phyloP scores from a whole-genome alignment of 768 basidiomycete genomes.

The Dioszegia crocea region DNA sequence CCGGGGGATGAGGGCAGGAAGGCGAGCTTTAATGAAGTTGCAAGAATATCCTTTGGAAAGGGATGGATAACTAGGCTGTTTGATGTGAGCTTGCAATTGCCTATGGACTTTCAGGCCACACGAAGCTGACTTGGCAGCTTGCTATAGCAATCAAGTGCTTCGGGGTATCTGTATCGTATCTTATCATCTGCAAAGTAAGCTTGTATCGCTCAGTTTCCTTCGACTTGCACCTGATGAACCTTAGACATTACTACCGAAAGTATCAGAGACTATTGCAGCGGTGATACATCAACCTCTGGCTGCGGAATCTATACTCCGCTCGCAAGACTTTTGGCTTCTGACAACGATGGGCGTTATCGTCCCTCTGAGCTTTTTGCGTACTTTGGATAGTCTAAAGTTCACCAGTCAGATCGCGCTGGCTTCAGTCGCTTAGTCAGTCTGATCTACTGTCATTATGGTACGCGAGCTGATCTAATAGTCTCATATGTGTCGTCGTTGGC shows the following conservation, averaged over 20 bases:
- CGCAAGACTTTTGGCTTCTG: slow-evolving; percentile 75
- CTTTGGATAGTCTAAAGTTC: slow-evolving; percentile 77
- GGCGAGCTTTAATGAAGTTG: slow-evolving; percentile 48
- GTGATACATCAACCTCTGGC: slow-evolving; percentile 63
- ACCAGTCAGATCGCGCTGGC: slow-evolving; percentile 88
- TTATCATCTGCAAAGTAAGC: slow-evolving; percentile 49
- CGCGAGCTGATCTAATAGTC: slow-evolving; percentile 19
- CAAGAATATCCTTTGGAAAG: slow-evolving; percentile 78
- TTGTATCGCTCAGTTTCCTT: neutral
- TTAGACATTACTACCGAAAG: slow-evolving; percentile 87
- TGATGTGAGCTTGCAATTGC: slow-evolving; percentile 54
- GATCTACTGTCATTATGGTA: neutral
- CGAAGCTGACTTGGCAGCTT: too few relatives aligned
- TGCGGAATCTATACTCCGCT: slow-evolving; percentile 44
- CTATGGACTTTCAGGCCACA: too few relatives aligned
- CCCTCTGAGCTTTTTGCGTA: slow-evolving; percentile 77
- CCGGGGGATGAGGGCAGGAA: slow-evolving; percentile 39
- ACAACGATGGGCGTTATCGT: slow-evolving; percentile 66
- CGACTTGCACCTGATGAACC: slow-evolving; percentile 68
- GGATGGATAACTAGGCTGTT: slow-evolving; percentile 55
- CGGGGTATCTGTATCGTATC: slow-evolving; percentile 85
- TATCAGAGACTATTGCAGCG: slow-evolving; percentile 75
- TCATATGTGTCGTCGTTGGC: slow-evolving; percentile 48
- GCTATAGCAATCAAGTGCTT: slow-evolving; percentile 96
- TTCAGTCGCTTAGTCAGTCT: slow-evolving; percentile 68